These are phyloP conservation scores for Fraxinus latifolia DNA, from an alignment of 305 asterid species.

Conservation along the genomic window DNA sequence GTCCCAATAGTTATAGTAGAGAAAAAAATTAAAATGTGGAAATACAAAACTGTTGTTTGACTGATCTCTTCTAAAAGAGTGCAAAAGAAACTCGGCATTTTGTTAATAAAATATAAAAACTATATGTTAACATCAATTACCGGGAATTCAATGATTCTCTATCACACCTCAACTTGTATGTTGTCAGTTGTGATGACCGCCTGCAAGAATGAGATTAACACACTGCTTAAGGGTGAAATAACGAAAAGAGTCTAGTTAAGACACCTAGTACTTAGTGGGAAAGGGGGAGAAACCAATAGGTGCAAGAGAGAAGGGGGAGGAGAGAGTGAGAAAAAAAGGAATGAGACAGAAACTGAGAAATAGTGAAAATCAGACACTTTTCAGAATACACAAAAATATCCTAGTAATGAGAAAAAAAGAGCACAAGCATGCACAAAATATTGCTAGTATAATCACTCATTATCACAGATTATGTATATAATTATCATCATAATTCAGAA, in stretches of 20 bases:
- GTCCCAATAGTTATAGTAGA: slow-evolving; percentile 8
- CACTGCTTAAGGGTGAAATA: slow-evolving; percentile 19
- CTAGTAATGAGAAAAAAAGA: background rate
- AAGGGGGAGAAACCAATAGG: slow-evolving; percentile 5
- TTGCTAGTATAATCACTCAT: background rate
- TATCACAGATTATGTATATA: background rate
- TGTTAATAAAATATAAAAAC: background rate
- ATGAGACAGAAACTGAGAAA: background rate
- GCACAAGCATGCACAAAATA: background rate
- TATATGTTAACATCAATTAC: slow-evolving; percentile 37
- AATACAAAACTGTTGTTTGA: background rate
- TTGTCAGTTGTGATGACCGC: slow-evolving; percentile 53
- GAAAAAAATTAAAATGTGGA: background rate
- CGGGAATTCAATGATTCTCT: slow-evolving; percentile 77
- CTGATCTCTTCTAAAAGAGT: background rate
- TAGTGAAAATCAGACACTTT: background rate
- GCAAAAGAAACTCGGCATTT: background rate
- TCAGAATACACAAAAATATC: background rate
- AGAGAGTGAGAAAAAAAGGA: background rate
- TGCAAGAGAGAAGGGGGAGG: background rate
- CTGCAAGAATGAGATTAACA: slow-evolving; percentile 38
- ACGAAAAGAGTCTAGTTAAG: background rate
- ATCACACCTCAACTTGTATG: slow-evolving; percentile 78
- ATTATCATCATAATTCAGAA: background rate
- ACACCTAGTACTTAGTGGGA: background rate